Conservation (phyloP, 805 yeast species). For the Wickerhamomyces mucosus region DNA sequence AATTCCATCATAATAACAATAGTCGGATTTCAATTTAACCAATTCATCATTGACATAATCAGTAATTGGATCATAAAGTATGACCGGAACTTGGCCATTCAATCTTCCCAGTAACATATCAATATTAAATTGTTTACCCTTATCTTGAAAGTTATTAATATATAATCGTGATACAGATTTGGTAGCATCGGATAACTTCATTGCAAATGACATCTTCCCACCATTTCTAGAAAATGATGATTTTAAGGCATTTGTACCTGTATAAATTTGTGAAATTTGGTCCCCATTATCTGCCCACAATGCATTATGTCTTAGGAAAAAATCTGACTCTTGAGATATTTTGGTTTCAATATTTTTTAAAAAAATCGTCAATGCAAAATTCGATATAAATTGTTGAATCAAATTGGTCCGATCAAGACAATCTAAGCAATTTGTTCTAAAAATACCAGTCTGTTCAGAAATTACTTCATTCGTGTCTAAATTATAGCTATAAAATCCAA, state of each 20-base stretch:
- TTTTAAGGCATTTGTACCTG: constrained; percentile 95
- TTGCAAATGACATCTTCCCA: constrained; percentile 95
- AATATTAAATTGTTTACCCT: constrained; percentile 80
- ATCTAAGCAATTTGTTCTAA: constrained; percentile 89
- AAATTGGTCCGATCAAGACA: constrained; percentile 92
- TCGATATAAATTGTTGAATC: constrained; percentile 75
- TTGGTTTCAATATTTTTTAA: constrained; percentile 31
- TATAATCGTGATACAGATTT: constrained; percentile 93
- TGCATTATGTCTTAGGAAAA: constrained; percentile 67
- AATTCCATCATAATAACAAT: constrained; percentile 51
- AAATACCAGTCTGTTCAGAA: constrained; percentile 81
- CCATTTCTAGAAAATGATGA: constrained; percentile 80
- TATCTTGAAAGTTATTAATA: constrained; percentile 92
- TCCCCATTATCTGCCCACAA: constrained; percentile 99
- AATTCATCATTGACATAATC: constrained; percentile 73
- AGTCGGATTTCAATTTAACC: constrained; percentile 29
- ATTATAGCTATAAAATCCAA: constrained; percentile 79
- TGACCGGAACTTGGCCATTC: constrained; percentile 60
- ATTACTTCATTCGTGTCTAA: constrained; percentile 40
- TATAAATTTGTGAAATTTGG: constrained; percentile 88
- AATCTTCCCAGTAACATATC: constrained; percentile 79
- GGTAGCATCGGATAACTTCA: constrained; percentile 94
- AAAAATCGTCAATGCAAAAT: constrained; percentile 54
- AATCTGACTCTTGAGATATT: constrained; percentile 35
- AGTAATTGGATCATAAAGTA: constrained; percentile 77